Percentiles rank a stretch among this genome's conserved stretches.
Evolutionary conservation across 1,284 basidiomycete species (phyloP).

Genomic region (Irpex rosettiformis): DNA sequence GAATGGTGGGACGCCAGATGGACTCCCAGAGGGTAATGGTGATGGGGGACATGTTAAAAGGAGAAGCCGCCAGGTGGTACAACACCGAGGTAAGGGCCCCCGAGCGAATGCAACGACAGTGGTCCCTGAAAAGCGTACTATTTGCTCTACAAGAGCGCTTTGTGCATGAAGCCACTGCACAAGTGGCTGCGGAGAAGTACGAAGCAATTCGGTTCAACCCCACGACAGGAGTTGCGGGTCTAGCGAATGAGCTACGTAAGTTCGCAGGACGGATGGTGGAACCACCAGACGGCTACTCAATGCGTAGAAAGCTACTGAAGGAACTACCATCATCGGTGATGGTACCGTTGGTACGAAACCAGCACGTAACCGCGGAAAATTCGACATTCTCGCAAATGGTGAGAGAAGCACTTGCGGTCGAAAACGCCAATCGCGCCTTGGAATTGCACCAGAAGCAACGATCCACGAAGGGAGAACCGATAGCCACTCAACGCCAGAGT

Average conservation of each 20-base stretch:
- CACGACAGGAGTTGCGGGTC: neutral
- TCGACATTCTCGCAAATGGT: neutral
- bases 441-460: neutral
- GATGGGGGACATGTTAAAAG: neutral
- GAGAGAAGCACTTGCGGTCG: neutral
- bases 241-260: neutral
- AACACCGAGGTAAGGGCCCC: neutral
- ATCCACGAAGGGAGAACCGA: neutral
- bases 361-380: neutral
- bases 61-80: neutral
- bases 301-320: neutral
- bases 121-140: neutral
- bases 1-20: neutral
- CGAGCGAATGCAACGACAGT: neutral
- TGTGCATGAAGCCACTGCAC: slow-evolving; percentile 1
- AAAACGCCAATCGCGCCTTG: neutral
- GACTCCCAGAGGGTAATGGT: neutral
- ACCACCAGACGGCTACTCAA: neutral
- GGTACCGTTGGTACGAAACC: neutral
- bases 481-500: neutral
- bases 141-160: neutral
- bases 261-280: neutral
- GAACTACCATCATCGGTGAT: neutral
- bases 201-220: neutral
- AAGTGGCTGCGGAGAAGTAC: neutral